These are phyloP conservation scores for Myriosclerotinia scirpicola DNA, from an alignment of 2,329 filamentous ascomycete species.

Conservation along the genomic window DNA sequence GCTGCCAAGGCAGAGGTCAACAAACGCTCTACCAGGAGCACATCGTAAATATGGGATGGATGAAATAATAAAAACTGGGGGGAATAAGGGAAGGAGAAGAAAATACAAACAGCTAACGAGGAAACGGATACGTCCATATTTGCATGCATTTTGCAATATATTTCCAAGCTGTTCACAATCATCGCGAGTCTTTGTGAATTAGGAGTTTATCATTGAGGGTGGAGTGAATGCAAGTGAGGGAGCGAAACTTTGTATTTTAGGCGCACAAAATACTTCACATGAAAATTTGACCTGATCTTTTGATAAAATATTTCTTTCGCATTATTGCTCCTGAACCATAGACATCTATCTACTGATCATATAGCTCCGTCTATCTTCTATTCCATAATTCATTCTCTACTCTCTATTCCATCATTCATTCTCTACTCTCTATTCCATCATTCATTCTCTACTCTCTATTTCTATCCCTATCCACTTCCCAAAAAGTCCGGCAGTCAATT, in stretches of 20 bases:
- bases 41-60: slow-evolving; percentile 47
- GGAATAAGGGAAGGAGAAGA: slow-evolving; percentile 1
- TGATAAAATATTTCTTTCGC: neutral
- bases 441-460: neutral
- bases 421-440: too few relatives aligned
- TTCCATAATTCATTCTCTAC: neutral
- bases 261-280: slow-evolving; percentile 22
- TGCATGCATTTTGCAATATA: slow-evolving; percentile 16
- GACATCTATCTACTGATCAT: neutral
- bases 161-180: neutral
- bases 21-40: slow-evolving; percentile 40
- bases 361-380: neutral
- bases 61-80: slow-evolving; percentile 36
- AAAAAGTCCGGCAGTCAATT: neutral
- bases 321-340: neutral
- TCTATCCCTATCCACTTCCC: neutral
- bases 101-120: neutral
- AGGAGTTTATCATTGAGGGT: slow-evolving; percentile 9
- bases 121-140: neutral
- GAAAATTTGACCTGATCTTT: slow-evolving; percentile 15
- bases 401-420: too few relatives aligned
- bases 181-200: neutral
- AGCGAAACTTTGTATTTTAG: slow-evolving; percentile 24
- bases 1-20: slow-evolving; percentile 62
- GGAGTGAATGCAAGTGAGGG: slow-evolving; percentile 10